Percentiles rank a stretch among this genome's conserved stretches.
Evolutionary conservation across 106 monocot genomes (phyloP).

Genomic region (Dioscorea dumetorum): DNA sequence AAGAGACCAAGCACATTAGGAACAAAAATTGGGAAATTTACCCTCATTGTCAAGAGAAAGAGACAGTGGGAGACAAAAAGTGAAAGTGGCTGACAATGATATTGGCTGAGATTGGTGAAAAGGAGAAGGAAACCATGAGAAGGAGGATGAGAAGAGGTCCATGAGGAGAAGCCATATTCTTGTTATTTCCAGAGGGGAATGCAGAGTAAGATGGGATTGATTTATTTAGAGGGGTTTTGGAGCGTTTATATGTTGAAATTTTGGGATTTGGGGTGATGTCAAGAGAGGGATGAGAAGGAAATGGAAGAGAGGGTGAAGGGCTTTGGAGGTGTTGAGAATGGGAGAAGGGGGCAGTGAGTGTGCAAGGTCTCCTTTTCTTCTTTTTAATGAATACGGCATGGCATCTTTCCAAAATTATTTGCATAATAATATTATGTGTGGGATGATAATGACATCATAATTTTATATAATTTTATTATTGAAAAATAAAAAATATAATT

Average conservation of each 20-base stretch:
- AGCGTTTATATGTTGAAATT: too few species aligned
- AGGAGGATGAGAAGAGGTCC: constrained; percentile 14
- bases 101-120: background rate
- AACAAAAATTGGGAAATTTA: too few species aligned
- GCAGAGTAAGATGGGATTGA: too few species aligned
- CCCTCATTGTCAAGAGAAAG: too few species aligned
- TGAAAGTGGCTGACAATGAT: constrained; percentile 3
- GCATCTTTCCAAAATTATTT: too few species aligned
- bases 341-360: too few species aligned
- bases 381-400: too few species aligned
- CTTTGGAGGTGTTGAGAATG: background rate
- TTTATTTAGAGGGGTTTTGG: background rate
- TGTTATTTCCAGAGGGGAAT: background rate
- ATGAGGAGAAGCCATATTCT: constrained; percentile 7
- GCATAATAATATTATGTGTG: too few species aligned
- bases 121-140: constrained; percentile 1
- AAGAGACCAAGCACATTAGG: background rate
- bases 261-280: background rate
- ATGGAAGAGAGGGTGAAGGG: constrained; percentile 8
- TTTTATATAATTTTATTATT: too few species aligned
- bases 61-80: background rate
- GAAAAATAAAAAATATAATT: too few species aligned
- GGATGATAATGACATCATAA: too few species aligned
- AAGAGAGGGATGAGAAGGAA: background rate
- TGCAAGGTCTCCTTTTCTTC: too few species aligned